Evolutionary conservation across 805 yeast genomes (phyloP).

Genomic region (Priceomyces fermenticarens): DNA sequence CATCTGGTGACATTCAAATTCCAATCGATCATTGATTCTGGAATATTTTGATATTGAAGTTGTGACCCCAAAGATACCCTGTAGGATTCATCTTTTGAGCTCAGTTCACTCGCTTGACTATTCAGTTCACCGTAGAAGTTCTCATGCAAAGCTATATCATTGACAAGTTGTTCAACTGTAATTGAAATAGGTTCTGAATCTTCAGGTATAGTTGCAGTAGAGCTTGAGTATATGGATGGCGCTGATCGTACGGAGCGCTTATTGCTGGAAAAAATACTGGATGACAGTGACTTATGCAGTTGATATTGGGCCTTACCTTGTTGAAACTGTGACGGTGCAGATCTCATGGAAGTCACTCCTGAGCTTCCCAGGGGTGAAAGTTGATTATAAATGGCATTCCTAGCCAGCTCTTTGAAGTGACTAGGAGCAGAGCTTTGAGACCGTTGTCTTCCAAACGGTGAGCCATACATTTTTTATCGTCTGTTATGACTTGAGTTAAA

Average conservation of each 20-base stretch:
- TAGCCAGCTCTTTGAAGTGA: slow-evolving; percentile 40
- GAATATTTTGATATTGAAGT: slow-evolving; percentile 34
- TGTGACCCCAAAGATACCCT: slow-evolving; percentile 41
- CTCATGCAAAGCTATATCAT: slow-evolving; percentile 40
- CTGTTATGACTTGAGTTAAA: too few relatives aligned
- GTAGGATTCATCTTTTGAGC: slow-evolving; percentile 17
- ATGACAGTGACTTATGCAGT: slow-evolving; percentile 33
- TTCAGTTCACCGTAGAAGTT: slow-evolving; percentile 19
- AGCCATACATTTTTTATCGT: slow-evolving; percentile 26
- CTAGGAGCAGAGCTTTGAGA: slow-evolving; percentile 32
- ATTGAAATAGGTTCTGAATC: slow-evolving; percentile 41
- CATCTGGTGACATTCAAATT: slow-evolving; percentile 50
- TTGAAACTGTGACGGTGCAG: slow-evolving; percentile 36
- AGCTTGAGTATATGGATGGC: slow-evolving; percentile 38
- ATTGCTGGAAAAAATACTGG: slow-evolving; percentile 34
- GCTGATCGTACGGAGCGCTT: slow-evolving; percentile 41
- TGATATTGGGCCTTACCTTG: slow-evolving; percentile 12
- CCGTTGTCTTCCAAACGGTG: slow-evolving; percentile 22
- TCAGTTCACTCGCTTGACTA: slow-evolving; percentile 6
- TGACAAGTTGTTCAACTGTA: slow-evolving; percentile 42
- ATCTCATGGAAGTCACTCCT: slow-evolving; percentile 33
- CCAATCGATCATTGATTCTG: slow-evolving; percentile 49
- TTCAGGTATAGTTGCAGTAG: slow-evolving; percentile 45
- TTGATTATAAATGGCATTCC: slow-evolving; percentile 43
- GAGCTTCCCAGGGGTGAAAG: slow-evolving; percentile 28